Base-by-base conservation (phyloP, 2,329 filamentous ascomycete genomes). In the Arthrobotrys sinensis region DNA sequence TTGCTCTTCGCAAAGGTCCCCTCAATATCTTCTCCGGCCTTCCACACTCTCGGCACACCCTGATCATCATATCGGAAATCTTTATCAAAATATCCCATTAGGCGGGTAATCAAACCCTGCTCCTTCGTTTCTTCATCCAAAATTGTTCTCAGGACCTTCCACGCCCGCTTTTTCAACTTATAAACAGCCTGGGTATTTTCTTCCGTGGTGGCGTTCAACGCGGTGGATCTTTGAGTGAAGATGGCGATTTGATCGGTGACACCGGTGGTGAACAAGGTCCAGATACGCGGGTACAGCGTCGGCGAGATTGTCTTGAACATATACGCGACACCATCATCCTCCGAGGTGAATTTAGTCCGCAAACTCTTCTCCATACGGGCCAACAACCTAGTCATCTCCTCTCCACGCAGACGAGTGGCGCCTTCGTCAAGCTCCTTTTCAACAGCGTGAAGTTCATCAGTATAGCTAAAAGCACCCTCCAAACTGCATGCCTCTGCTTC, bases 11-110 rank as follows among this genome's bases (percentile, higher is more conserved):
- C 97, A 85, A 98, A 99, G 48, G 96, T 87, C 53, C 95, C 94
- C 86, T 99, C 96, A 79, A 99, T 99, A 83, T 99, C 96, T 83
- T 99, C 96, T 1, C 91, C 94, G 0, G 96, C 96, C 24, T 94
- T 91, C 96, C 96, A 99, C 85, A 99, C 97, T 76, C 96, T 89
- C 4, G 96, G 96, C 3, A 99, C 96, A 28, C 96, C 96, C 5
- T 91, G 90, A 76, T 97, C 94, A 82, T 99, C 96, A 82, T 99
- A 99, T 80, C 96, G 91, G 89, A 99, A 99, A 85, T 97, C 97
- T 86, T 99, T 96, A 85, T 99, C 96, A 81, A 99, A 99, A 32
- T 72, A 72, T 6, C 68, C 76, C 63, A 79, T 63, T 28, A 79
- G 43, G n/a, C 76, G 76, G 8, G 76, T 79, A 40, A 79, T 72